A percentile compares a stretch with the other conserved stretches of the same genome.
Conservation (phyloP, 352 stramenopile genomes). For the Phytophthora lateralis region DNA sequence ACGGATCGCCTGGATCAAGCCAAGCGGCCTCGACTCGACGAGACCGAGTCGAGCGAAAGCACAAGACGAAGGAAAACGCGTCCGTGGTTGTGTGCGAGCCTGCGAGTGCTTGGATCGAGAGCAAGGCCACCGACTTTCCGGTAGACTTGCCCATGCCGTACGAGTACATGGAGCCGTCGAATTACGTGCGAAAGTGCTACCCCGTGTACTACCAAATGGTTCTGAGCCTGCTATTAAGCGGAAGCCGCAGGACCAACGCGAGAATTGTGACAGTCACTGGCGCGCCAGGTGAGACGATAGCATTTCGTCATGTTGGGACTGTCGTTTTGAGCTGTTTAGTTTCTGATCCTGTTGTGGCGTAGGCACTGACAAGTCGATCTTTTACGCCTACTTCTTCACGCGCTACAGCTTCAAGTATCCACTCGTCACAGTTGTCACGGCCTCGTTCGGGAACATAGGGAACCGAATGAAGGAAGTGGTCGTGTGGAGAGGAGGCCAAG, state of each 20-base stretch:
- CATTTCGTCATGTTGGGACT: background rate
- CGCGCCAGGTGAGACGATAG: background rate
- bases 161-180: background rate
- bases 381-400: conserved; percentile 7
- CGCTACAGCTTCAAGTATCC: conserved; percentile 2
- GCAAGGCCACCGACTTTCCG: background rate
- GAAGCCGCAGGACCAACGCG: background rate
- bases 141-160: background rate
- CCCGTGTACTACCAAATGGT: background rate
- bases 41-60: background rate
- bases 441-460: background rate
- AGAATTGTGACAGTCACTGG: background rate
- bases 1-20: no score
- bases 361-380: conserved; percentile 14
- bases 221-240: background rate
- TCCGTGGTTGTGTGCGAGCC: background rate
- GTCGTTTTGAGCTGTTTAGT: background rate
- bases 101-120: background rate
- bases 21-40: no score
- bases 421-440: background rate
- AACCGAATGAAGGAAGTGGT: background rate
- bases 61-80: background rate
- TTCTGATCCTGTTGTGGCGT: no score
- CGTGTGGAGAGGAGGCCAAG: background rate
- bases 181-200: conserved; percentile 3